Evolutionary conservation across 2,329 filamentous ascomycete genomes (phyloP).

Genomic region (Fulvia fulva): DNA sequence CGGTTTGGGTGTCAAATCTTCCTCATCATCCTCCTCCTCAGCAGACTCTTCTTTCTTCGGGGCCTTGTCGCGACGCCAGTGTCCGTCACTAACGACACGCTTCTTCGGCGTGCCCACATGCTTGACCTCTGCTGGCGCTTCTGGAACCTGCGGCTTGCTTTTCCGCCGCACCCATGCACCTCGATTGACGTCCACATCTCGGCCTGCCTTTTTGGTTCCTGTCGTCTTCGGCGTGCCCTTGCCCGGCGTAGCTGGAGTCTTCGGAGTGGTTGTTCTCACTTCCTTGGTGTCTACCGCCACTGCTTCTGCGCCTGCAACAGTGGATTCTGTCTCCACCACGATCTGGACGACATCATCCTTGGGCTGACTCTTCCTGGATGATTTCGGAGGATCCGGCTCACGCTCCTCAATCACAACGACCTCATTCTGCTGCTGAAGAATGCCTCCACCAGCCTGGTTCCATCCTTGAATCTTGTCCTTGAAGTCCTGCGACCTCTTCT

Average conservation of each 20-base stretch:
- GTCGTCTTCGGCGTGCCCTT: slow-evolving; percentile 7
- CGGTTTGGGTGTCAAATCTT: slow-evolving; percentile 28
- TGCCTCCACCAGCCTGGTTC: slow-evolving; percentile 29
- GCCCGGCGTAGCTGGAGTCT: slow-evolving; percentile 2
- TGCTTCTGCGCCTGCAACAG: slow-evolving; percentile 9
- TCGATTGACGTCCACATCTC: slow-evolving; percentile 31
- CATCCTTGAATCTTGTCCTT: slow-evolving; percentile 32
- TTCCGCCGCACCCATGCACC: slow-evolving; percentile 36
- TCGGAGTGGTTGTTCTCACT: slow-evolving; percentile 2
- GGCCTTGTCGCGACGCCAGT: slow-evolving; percentile 57
- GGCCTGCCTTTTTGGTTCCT: slow-evolving; percentile 19
- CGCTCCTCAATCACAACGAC: slow-evolving; percentile 24
- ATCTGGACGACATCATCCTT: slow-evolving; percentile 16
- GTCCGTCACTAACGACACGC: slow-evolving; percentile 86
- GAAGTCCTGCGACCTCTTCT: slow-evolving; percentile 32
- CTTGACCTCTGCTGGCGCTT: slow-evolving; percentile 43
- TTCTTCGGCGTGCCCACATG: slow-evolving; percentile 71
- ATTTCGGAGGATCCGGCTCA: not conserved
- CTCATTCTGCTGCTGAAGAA: slow-evolving; percentile 27
- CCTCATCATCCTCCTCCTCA: slow-evolving; percentile 19
- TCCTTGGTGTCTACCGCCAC: slow-evolving; percentile 12
- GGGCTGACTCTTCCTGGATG: slow-evolving; percentile 1
- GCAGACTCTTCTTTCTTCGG: slow-evolving; percentile 19
- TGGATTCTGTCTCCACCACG: slow-evolving; percentile 20
- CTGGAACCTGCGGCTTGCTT: slow-evolving; percentile 33